phyloP scores from a whole-genome alignment of 768 basidiomycete species.

The Cystoderma amianthinum region DNA sequence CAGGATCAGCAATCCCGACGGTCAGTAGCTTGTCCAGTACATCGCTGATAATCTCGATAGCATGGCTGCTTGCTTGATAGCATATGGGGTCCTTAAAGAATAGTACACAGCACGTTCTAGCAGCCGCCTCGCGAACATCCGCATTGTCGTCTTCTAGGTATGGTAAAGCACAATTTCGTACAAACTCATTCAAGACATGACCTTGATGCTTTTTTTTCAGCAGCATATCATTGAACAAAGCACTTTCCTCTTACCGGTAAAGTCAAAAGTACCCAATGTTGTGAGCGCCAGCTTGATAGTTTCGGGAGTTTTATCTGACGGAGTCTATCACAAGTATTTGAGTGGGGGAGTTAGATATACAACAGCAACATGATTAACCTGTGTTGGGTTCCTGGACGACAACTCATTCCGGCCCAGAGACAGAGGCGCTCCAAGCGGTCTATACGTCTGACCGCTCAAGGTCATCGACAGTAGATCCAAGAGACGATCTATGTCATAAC shows the following conservation, averaged over 20 bases:
- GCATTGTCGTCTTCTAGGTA: constrained; percentile 91
- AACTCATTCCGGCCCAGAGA: constrained; percentile 50
- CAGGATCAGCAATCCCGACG: constrained; percentile 94
- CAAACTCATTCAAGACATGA: constrained; percentile 92
- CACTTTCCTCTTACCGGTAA: constrained; percentile 79
- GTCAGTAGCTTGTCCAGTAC: constrained; percentile 95
- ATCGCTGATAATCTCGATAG: constrained; percentile 95
- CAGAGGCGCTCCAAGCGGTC: constrained; percentile 79
- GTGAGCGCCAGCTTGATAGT: constrained; percentile 75
- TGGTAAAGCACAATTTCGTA: constrained; percentile 83
- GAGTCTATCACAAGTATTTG: constrained; percentile 24
- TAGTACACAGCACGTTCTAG: constrained; percentile 84
- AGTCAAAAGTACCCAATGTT: constrained; percentile 90
- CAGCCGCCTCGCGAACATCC: constrained; percentile 85
- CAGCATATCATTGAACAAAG: not conserved
- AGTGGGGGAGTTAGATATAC: constrained; percentile 1
- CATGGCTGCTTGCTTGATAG: constrained; percentile 91
- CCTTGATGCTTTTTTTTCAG: no score
- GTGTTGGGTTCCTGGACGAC: constrained; percentile 33
- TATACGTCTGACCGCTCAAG: constrained; percentile 80
- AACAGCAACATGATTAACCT: constrained; percentile 24
- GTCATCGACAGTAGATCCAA: constrained; percentile 79
- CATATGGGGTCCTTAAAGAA: constrained; percentile 95
- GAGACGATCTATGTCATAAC: constrained; percentile 60
- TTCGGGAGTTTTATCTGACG: constrained; percentile 59